Percentiles rank a stretch among this genome's conserved stretches.
Conservation (phyloP, 2,329 filamentous ascomycete species). For the Microsporum ferrugineum region DNA sequence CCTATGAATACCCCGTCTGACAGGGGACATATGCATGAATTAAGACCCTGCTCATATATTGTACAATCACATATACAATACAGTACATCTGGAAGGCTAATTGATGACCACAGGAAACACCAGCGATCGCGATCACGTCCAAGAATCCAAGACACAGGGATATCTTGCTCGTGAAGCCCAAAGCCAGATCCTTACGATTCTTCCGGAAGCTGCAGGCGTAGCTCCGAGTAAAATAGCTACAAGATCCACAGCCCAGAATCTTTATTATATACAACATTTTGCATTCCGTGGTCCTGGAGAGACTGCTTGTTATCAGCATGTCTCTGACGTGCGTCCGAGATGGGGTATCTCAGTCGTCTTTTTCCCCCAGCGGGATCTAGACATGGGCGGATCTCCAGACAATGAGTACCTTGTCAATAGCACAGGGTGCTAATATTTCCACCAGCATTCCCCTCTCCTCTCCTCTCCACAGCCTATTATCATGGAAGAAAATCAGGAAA, state of each 20-base stretch:
- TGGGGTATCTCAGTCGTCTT: not conserved
- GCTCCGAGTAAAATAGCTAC: not conserved
- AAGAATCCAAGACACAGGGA: not conserved
- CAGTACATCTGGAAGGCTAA: not conserved
- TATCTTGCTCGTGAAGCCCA: not conserved
- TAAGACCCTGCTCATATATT: not conserved
- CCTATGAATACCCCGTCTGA: not conserved
- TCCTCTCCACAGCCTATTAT: not conserved
- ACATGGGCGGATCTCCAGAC: not conserved
- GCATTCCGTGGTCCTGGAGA: not conserved
- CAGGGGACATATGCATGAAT: not conserved
- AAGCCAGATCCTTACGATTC: not conserved
- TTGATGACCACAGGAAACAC: not conserved
- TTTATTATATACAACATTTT: not conserved
- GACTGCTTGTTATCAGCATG: not conserved
- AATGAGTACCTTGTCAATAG: not conserved
- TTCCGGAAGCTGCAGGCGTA: not conserved
- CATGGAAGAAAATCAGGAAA: slow-evolving; percentile 1
- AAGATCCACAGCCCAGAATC: not conserved
- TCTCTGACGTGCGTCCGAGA: not conserved
- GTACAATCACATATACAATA: not conserved
- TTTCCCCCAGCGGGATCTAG: not conserved
- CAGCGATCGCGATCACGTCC: not conserved
- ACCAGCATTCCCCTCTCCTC: not conserved
- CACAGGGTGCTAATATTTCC: not conserved